phyloP scores from a whole-genome alignment of 129 eudicot genomes.

The Artemisia annua region DNA sequence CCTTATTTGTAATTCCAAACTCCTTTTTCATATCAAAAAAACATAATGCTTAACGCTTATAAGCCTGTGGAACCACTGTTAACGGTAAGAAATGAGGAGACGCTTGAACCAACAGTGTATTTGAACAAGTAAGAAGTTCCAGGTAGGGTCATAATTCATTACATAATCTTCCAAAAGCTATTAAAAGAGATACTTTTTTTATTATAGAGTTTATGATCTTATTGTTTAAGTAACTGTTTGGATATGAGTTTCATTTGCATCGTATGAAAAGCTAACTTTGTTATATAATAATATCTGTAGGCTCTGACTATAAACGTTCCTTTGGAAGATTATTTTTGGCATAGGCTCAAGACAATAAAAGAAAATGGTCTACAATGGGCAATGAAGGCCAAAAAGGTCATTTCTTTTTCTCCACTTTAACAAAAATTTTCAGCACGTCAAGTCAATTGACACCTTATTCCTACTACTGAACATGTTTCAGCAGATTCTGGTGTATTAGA shows the following conservation, averaged over 20 bases:
- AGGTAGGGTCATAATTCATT: too few relatives aligned
- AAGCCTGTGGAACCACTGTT: too few relatives aligned
- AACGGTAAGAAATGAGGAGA: too few relatives aligned
- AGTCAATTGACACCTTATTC: conserved; percentile 4
- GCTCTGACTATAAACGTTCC: conserved; percentile 68
- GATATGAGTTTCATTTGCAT: background rate
- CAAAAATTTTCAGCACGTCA: background rate
- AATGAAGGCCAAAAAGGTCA: conserved; percentile 76
- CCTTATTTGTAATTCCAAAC: too few relatives aligned
- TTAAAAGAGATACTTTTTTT: conserved; percentile 70
- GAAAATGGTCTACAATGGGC: conserved; percentile 69
- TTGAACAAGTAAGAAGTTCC: too few relatives aligned
- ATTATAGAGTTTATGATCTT: conserved; percentile 1
- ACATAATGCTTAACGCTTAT: too few relatives aligned
- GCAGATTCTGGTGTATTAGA: conserved; percentile 75
- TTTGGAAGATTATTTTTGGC: conserved; percentile 65
- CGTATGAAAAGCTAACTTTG: conserved; percentile 2
- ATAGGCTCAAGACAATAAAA: conserved; percentile 51
- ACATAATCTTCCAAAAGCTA: too few relatives aligned
- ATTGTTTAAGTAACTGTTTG: conserved; percentile 11
- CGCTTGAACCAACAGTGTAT: too few relatives aligned
- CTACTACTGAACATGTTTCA: conserved; percentile 54
- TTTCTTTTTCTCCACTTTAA: background rate
- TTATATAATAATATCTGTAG: conserved; percentile 37
- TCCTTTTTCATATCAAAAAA: too few relatives aligned